Evolutionary conservation across 306 rosid species (phyloP).

Genomic region (Argentina anserina): DNA sequence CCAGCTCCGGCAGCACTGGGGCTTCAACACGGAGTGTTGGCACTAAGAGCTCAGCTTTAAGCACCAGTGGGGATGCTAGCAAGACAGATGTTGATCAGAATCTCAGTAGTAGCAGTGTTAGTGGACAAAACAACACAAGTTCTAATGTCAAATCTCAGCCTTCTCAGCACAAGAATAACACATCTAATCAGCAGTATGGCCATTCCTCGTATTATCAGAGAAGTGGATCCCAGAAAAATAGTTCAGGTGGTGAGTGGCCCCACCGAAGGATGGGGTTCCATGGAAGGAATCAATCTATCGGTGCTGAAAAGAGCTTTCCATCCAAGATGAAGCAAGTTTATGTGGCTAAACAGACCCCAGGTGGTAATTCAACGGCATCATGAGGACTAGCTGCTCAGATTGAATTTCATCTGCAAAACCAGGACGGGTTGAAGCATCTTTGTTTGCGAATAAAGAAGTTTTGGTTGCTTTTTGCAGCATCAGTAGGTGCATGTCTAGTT

Average conservation of each 20-base stretch:
- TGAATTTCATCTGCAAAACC: constrained; percentile 22
- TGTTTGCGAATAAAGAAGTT: constrained; percentile 38
- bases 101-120: constrained; percentile 28
- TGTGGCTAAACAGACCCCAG: constrained; percentile 79
- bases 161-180: constrained; percentile 40
- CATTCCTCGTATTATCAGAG: constrained; percentile 67
- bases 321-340: constrained; percentile 82
- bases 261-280: constrained; percentile 71
- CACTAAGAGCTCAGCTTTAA: constrained; percentile 36
- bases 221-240: constrained; percentile 61
- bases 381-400: constrained; percentile 34
- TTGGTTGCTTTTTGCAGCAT: constrained; percentile 32
- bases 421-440: constrained; percentile 14
- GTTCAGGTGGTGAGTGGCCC: constrained; percentile 71
- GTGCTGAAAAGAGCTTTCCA: constrained; percentile 59
- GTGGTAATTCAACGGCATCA: constrained; percentile 44
- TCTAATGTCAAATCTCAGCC: constrained; percentile 42
- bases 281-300: constrained; percentile 69
- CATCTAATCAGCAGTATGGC: constrained; percentile 53
- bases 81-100: constrained; percentile 46
- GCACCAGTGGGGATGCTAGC: constrained; percentile 34
- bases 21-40: constrained; percentile 31
- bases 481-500: constrained; percentile 29
- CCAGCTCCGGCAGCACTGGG: constrained; percentile 45
- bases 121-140: constrained; percentile 44